Conservation (phyloP, 257 asterid species). For the Nicotiana tomentosiformis region DNA sequence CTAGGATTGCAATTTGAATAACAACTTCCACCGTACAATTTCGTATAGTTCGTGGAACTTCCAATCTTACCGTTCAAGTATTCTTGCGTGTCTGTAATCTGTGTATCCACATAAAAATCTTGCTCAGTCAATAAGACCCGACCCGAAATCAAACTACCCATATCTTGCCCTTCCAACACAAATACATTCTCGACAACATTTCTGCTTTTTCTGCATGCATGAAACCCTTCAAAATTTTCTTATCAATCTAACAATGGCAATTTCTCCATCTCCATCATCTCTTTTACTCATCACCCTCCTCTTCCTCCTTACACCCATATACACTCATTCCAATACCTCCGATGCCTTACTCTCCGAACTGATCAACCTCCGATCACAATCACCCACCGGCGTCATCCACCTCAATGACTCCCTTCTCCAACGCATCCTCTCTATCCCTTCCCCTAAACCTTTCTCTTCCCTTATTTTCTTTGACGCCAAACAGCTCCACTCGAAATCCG, state of each 20-base stretch:
- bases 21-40: too few species aligned
- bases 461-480: constrained; percentile 75
- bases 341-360: constrained; percentile 36
- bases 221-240: not conserved
- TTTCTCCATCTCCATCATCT: constrained; percentile 16
- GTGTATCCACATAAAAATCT: too few species aligned
- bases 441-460: constrained; percentile 69
- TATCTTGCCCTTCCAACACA: not conserved
- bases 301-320: constrained; percentile 21
- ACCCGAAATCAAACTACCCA: not conserved
- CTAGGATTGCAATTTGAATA: too few species aligned
- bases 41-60: too few species aligned
- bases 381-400: constrained; percentile 54
- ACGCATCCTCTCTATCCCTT: constrained; percentile 48
- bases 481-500: constrained; percentile 63
- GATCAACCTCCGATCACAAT: constrained; percentile 46
- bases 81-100: not conserved
- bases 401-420: constrained; percentile 51
- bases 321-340: not conserved
- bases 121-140: not conserved
- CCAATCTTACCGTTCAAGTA: too few species aligned
- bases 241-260: constrained; percentile 37
- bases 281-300: constrained; percentile 12
- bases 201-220: constrained; percentile 9
- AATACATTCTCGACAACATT: not conserved